These are phyloP conservation scores for Fusarium brachygibbosum DNA, from an alignment of 2,329 filamentous ascomycete genomes.

Conservation along the genomic window DNA sequence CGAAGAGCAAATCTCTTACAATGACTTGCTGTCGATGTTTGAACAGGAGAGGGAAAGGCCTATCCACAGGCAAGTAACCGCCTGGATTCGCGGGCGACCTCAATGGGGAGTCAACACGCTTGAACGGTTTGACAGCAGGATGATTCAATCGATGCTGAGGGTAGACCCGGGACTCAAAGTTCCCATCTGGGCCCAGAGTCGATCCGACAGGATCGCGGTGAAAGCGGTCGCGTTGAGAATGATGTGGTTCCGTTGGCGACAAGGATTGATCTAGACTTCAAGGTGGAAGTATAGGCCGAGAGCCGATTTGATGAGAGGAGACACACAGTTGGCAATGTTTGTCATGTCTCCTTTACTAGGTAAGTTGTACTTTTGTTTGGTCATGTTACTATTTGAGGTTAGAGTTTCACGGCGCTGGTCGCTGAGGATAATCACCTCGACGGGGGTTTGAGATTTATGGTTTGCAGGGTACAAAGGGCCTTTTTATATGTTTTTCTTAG, in stretches of 20 bases:
- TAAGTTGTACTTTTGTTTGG: background rate
- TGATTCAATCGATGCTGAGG: background rate
- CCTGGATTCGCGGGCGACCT: background rate
- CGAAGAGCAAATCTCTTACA: background rate
- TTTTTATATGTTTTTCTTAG: background rate
- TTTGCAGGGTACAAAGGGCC: background rate
- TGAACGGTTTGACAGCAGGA: background rate
- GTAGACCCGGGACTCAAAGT: background rate
- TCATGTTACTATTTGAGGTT: background rate
- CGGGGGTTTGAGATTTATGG: background rate
- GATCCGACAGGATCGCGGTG: too few species aligned
- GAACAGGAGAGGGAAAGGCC: background rate
- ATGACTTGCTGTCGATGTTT: background rate
- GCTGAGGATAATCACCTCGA: background rate
- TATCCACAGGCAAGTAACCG: fast-evolving
- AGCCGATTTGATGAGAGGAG: background rate
- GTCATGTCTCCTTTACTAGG: too few species aligned
- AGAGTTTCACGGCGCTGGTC: background rate
- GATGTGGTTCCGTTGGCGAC: background rate
- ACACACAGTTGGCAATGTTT: background rate
- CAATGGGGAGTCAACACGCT: too few species aligned
- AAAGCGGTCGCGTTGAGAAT: background rate
- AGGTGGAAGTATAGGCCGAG: too few species aligned
- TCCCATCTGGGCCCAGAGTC: background rate
- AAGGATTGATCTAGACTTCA: too few species aligned